phyloP scores from a whole-genome alignment of 331 rosid genomes.

The Malus hybrid region DNA sequence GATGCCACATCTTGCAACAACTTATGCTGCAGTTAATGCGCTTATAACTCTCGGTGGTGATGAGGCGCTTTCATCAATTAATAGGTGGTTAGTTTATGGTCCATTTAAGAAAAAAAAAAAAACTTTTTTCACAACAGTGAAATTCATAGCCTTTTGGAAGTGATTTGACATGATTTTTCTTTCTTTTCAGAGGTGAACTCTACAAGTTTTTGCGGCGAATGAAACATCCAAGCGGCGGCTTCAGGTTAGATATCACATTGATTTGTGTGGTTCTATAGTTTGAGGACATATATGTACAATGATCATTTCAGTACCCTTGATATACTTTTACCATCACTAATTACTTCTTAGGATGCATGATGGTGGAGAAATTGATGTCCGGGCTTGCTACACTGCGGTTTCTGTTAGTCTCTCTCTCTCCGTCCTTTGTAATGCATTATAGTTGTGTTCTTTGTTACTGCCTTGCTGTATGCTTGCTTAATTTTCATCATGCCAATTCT shows the following conservation, averaged over 20 bases:
- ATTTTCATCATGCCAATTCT: constrained; percentile 6
- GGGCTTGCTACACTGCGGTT: constrained; percentile 95
- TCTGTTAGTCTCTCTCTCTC: constrained; percentile 54
- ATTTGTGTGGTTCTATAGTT: neutral
- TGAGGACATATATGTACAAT: too few relatives aligned
- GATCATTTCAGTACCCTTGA: neutral
- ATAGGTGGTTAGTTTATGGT: constrained; percentile 71
- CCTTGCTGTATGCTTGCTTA: neutral
- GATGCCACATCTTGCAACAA: constrained; percentile 97
- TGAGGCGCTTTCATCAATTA: constrained; percentile 67
- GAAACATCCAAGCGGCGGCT: constrained; percentile 26
- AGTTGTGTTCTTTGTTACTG: neutral
- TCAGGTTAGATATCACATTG: neutral
- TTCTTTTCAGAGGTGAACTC: constrained; percentile 48
- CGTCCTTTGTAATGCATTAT: neutral
- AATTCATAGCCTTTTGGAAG: neutral
- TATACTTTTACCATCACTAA: constrained; percentile 10
- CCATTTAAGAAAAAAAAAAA: neutral
- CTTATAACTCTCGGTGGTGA: constrained; percentile 76
- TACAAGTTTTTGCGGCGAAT: constrained; percentile 55
- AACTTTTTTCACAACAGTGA: neutral
- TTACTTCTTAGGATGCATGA: constrained; percentile 62
- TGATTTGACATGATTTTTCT: constrained; percentile 12
- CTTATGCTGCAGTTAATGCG: constrained; percentile 88
- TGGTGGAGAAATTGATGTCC: constrained; percentile 83